A percentile compares a stretch with the other conserved stretches of the same genome.
Evolutionary conservation across 441 rosid genomes (phyloP).

Genomic region (Erodium texanum): DNA sequence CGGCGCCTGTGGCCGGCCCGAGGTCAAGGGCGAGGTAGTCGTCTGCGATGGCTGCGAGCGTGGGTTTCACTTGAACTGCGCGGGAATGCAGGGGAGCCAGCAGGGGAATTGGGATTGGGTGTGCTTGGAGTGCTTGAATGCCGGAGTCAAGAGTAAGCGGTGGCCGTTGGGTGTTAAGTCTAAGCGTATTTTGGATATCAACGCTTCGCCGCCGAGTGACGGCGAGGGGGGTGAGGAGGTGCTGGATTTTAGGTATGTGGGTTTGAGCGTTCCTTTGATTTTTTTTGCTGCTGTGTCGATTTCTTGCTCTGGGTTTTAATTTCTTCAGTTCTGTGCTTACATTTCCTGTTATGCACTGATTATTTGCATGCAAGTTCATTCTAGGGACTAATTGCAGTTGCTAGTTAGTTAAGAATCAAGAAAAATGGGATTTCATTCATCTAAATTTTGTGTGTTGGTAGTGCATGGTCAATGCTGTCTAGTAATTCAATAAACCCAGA

Average conservation of each 20-base stretch:
- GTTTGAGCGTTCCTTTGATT: neutral
- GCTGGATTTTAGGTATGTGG: slow-evolving; percentile 42
- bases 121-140: slow-evolving; percentile 45
- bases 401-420: neutral
- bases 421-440: too few species aligned
- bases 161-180: slow-evolving; percentile 82
- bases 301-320: neutral
- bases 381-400: neutral
- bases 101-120: slow-evolving; percentile 53
- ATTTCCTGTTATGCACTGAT: neutral
- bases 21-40: slow-evolving; percentile 36
- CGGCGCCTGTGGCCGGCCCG: slow-evolving; percentile 50
- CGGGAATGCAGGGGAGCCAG: slow-evolving; percentile 30
- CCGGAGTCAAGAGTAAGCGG: slow-evolving; percentile 54
- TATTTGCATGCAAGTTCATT: neutral
- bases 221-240: slow-evolving; percentile 37
- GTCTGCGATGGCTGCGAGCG: slow-evolving; percentile 90
- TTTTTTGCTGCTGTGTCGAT: neutral
- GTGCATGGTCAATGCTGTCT: neutral
- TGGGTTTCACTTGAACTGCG: slow-evolving; percentile 55
- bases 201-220: slow-evolving; percentile 82
- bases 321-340: neutral
- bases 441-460: neutral
- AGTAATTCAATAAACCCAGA: neutral
- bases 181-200: slow-evolving; percentile 65